Evolutionary conservation across 495 filamentous ascomycete genomes (phyloP), one percentile per base, ranked within the genome.

Genomic region (Penicillium alfredii): DNA sequence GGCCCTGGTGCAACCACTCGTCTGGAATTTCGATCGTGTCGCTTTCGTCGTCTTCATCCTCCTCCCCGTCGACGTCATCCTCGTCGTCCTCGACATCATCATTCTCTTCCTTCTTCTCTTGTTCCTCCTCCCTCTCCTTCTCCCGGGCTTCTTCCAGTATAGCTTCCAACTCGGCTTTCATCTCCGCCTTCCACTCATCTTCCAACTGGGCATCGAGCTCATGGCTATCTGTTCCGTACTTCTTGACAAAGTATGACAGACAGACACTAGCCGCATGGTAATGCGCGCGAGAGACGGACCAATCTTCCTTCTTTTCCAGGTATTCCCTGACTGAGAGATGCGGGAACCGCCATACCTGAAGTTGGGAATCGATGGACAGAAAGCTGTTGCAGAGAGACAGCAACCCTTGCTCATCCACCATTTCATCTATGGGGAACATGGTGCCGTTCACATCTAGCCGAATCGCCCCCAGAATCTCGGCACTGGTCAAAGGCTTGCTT

Each of bases 281-380:
- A 25, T 50, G 29, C 4, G 34, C 46, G 10, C 32, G 28, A n/a
- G 38, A 11, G 9, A 39, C 3, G 5, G 13, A 24, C 29, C 28
- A 44, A 11, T 45, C 19, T 1, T 36, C 25, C 10, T 45, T 33
- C 16, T 16, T 15, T 19, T 58, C 47, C 17, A 60, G 19, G 15
- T 54, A 63, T 35, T 62, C 56, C 15, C 26, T 14, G 21, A 62
- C 58, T 0, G 56, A 62, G 1, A 58, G 30, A 44, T 62, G 60
- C 1, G 53, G 40, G 24, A 64, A 59, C 10, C 56, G 49, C 49
- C 55, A 60, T 3, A 50, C 45, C 12, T 54, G 37, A 13, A 39
- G 14, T 19, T 60, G 30, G 6, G 41, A 30, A 27, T 61, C 60
- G 20, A 56, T 29, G 2, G 45, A 31, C 11, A 65, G 41, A 8